Conservation (phyloP, 345 rosid species). For the Ceriops tagal region DNA sequence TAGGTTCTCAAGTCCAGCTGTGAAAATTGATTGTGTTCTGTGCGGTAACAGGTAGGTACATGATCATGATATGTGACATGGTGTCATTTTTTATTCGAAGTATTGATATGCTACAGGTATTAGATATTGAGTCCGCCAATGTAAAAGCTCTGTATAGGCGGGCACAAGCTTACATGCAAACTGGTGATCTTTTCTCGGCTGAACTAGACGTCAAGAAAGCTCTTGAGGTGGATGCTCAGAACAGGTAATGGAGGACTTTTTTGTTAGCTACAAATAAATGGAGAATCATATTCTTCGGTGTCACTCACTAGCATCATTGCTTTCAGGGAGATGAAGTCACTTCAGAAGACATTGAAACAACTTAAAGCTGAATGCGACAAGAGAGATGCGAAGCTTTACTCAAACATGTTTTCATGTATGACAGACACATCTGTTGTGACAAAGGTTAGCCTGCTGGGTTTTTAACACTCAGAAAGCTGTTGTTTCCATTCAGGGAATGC, state of each 20-base stretch:
- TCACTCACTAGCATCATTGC: background rate
- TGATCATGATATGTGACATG: background rate
- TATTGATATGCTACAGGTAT: constrained; percentile 34
- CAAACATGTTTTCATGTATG: constrained; percentile 44
- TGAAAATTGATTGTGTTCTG: no score
- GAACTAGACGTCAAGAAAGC: constrained; percentile 55
- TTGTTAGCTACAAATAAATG: background rate
- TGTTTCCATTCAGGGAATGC: background rate
- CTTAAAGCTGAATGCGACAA: constrained; percentile 46
- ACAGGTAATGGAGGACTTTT: constrained; percentile 32
- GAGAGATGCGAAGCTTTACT: constrained; percentile 50
- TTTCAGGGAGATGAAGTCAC: constrained; percentile 49
- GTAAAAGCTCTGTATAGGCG: constrained; percentile 59
- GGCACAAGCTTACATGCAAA: constrained; percentile 55
- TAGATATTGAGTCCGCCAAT: constrained; percentile 45
- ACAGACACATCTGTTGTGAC: constrained; percentile 17
- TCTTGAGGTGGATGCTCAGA: constrained; percentile 46
- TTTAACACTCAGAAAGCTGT: background rate
- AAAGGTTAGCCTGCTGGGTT: constrained; percentile 28
- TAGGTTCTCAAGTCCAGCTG: no score
- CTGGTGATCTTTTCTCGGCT: constrained; percentile 43
- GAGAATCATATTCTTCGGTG: background rate
- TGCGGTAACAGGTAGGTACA: no score
- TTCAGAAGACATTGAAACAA: constrained; percentile 41
- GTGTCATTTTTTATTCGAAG: constrained; percentile 7